Conservation (phyloP, 2,329 filamentous ascomycete genomes). For the Myrmaecium sp. region DNA sequence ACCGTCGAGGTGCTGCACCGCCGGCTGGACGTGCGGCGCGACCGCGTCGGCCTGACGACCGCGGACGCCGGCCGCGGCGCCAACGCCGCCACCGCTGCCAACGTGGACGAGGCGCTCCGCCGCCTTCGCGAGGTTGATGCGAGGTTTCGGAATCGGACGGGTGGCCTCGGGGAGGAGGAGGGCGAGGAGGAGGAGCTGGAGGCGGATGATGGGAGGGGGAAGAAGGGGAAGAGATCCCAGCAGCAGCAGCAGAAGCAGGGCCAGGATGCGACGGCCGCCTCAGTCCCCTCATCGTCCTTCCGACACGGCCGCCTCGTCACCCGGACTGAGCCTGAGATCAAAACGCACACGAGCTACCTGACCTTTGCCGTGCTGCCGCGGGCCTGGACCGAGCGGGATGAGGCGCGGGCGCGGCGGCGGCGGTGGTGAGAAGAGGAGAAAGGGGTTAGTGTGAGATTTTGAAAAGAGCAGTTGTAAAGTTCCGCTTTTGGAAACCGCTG, state of each 20-base stretch:
- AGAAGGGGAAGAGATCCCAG: slow-evolving; percentile 42
- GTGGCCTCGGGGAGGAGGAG: slow-evolving; percentile 18
- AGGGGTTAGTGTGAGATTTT: no score
- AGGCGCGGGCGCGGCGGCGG: slow-evolving; percentile 41
- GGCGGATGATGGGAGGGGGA: slow-evolving; percentile 15
- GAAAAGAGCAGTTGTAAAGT: no score
- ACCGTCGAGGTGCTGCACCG: slow-evolving; percentile 82
- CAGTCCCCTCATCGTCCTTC: no score
- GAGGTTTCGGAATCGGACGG: slow-evolving; percentile 48
- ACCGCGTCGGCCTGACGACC: slow-evolving; percentile 59
- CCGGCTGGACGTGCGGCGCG: slow-evolving; percentile 65
- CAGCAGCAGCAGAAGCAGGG: no score
- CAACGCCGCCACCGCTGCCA: slow-evolving; percentile 51
- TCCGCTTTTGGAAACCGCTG: no score
- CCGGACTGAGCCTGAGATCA: slow-evolving; percentile 71
- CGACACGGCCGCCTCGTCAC: slow-evolving; percentile 65
- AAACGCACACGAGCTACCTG: slow-evolving; percentile 94
- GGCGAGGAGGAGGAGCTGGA: slow-evolving; percentile 10
- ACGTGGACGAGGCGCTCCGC: slow-evolving; percentile 62
- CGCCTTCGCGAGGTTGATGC: slow-evolving; percentile 59
- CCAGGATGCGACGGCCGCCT: no score
- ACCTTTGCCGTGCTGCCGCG: slow-evolving; percentile 82
- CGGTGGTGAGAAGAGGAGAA: slow-evolving; percentile 21
- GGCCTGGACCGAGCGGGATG: slow-evolving; percentile 71
- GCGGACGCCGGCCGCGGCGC: slow-evolving; percentile 49